Base-by-base conservation (phyloP, 352 stramenopile species). In the Phytopythium sindhum region DNA sequence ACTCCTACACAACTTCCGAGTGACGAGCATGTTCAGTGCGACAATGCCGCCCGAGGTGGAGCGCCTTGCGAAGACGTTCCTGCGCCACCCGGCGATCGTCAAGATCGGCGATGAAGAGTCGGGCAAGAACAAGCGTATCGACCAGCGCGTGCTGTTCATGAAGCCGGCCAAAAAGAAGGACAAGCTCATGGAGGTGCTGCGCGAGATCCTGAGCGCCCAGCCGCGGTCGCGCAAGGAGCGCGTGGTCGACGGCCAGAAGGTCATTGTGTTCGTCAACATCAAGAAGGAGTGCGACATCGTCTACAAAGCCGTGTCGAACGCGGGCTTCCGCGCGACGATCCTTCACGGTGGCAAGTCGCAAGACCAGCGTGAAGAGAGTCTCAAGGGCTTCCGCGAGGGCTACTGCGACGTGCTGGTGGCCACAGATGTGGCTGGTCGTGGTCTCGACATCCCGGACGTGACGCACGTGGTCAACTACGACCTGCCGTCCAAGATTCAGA, bases 261-360 rank as follows among this genome's bases (percentile, higher is more conserved):
- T 98, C 48, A 99, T 99, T 61, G 96, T 99, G n/a, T 99, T 99
- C 77, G 97, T 99, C 62, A 99, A 99, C 77, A 95, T 98, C 68
- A 99, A 99, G 88, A 98, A 98, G 70, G 88, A 97, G 65, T 97
- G 94, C 57, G 97, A 99, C 69, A 77, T 90, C n/a, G 88, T 99
- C n/a, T 89, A 80, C 24, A 92, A 97, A 56, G 88, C 97, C 62
- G 77, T 99, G 23, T 95, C 98, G 52, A 90, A 76, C 37, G 78
- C 88, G 47, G 96, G 96, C 33, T 96, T 98, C 65, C 78, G 84
- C 17, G 88, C 81, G 66, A 97, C 96, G 1, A 97, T 98, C n/a
- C 75, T 99, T 39, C 97, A 99, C 68, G 97, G 96, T 73, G 97
- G 96, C 44, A 99, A 99, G 69, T 96, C 89, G 14, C 98, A 99